Conservation (phyloP, 1,139 yeast genomes). For the Suhomyces ambrosiae region DNA sequence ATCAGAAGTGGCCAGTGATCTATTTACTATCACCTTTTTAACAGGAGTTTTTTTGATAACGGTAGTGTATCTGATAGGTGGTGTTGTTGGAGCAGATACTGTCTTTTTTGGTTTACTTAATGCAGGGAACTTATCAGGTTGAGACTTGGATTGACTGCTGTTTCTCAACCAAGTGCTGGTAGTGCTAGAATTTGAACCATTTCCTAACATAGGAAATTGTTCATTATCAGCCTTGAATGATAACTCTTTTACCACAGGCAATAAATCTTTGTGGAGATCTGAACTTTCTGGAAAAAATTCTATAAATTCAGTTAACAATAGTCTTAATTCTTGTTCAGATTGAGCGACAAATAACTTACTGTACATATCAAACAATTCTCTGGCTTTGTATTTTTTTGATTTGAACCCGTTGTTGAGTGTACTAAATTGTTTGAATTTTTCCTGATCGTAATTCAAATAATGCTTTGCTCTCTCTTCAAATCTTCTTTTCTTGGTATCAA, state of each 20-base stretch:
- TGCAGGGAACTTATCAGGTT: slow-evolving; percentile 54
- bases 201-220: slow-evolving; percentile 38
- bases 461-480: slow-evolving; percentile 86
- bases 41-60: slow-evolving; percentile 31
- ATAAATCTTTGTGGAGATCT: slow-evolving; percentile 31
- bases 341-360: slow-evolving; percentile 49
- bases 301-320: slow-evolving; percentile 58
- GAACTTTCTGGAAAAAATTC: slow-evolving; percentile 50
- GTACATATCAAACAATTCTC: slow-evolving; percentile 53
- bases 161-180: slow-evolving; percentile 35
- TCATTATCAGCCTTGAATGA: slow-evolving; percentile 24
- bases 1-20: slow-evolving; percentile 22
- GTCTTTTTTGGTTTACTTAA: slow-evolving; percentile 43
- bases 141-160: slow-evolving; percentile 17
- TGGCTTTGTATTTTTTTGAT: slow-evolving; percentile 49
- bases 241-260: slow-evolving; percentile 27
- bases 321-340: slow-evolving; percentile 48
- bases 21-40: slow-evolving; percentile 18
- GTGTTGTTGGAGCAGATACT: slow-evolving; percentile 20
- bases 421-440: slow-evolving; percentile 51
- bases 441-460: slow-evolving; percentile 59
- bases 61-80: slow-evolving; percentile 46
- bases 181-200: slow-evolving; percentile 13
- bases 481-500: slow-evolving; percentile 59
- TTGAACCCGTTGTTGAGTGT: slow-evolving; percentile 52